These are phyloP conservation scores for Eremochloa ophiuroides DNA, from an alignment of 176 grass and related monocot species.

Conservation along the genomic window DNA sequence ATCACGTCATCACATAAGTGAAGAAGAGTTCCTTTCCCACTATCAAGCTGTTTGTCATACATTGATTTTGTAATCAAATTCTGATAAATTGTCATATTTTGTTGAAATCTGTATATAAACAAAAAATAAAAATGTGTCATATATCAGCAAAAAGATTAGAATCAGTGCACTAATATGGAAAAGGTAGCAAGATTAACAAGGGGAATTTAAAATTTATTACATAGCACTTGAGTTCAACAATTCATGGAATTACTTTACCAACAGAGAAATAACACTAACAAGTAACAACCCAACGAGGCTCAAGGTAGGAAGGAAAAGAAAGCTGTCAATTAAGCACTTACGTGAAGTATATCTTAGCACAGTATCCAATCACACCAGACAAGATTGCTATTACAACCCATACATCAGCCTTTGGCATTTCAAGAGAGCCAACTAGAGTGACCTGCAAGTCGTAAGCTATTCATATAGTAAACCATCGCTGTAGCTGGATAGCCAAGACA, in stretches of 20 bases:
- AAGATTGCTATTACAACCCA: conserved; percentile 78
- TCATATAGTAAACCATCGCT: conserved; percentile 8
- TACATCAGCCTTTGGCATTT: conserved; percentile 77
- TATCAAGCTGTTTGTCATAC: conserved; percentile 98
- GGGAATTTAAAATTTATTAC: neutral
- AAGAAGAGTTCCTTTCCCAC: conserved; percentile 91
- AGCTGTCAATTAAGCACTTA: conserved; percentile 41
- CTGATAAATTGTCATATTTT: conserved; percentile 82
- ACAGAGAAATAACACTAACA: neutral
- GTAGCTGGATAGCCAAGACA: conserved; percentile 10
- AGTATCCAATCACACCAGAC: conserved; percentile 81
- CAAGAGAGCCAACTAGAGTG: conserved; percentile 82
- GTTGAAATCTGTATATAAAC: conserved; percentile 66
- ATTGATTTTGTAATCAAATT: conserved; percentile 91
- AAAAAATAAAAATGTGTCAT: conserved; percentile 31
- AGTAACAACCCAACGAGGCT: neutral
- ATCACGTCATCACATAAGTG: conserved; percentile 97
- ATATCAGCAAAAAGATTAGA: conserved; percentile 1
- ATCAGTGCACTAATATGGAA: neutral
- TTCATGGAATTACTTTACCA: neutral
- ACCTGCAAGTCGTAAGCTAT: conserved; percentile 44
- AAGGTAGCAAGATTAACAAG: neutral
- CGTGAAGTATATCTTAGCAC: conserved; percentile 94
- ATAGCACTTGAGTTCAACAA: neutral
- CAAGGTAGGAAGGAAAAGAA: neutral